These are phyloP conservation scores for Trifolium fragiferum DNA, from an alignment of 306 rosid genomes.

Conservation along the genomic window DNA sequence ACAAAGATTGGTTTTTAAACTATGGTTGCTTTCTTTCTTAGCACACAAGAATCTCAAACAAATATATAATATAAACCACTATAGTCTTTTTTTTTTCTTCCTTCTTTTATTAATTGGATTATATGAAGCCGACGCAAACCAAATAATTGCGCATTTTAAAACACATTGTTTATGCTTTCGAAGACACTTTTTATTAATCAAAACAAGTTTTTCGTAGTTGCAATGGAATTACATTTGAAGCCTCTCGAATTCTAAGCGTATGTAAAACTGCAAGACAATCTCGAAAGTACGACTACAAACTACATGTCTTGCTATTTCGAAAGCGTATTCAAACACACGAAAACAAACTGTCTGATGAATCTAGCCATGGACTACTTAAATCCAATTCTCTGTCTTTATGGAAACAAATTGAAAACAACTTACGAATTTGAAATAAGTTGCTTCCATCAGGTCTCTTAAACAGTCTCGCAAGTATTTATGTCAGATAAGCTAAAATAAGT, in stretches of 20 bases:
- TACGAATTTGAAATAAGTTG: background rate
- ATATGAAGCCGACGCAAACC: background rate
- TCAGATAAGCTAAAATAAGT: background rate
- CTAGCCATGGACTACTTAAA: background rate
- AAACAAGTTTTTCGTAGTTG: background rate
- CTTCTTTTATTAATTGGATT: background rate
- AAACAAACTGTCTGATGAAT: background rate
- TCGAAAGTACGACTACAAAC: background rate
- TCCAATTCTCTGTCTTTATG: background rate
- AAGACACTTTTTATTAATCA: background rate
- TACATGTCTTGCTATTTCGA: background rate
- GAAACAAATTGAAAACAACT: too few species aligned
- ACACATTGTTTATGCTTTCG: background rate
- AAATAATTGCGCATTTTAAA: background rate
- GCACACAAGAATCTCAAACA: slow-evolving; percentile 34
- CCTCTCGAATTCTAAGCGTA: background rate
- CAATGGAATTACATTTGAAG: background rate
- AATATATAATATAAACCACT: background rate
- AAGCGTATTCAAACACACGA: background rate
- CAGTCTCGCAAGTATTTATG: background rate
- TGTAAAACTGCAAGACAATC: background rate
- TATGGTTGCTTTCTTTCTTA: slow-evolving; percentile 28
- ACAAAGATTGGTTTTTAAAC: slow-evolving; percentile 41
- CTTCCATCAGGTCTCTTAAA: background rate
- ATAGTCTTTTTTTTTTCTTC: background rate